Conservation (phyloP, 257 asterid genomes). For the Phtheirospermum japonicum region DNA sequence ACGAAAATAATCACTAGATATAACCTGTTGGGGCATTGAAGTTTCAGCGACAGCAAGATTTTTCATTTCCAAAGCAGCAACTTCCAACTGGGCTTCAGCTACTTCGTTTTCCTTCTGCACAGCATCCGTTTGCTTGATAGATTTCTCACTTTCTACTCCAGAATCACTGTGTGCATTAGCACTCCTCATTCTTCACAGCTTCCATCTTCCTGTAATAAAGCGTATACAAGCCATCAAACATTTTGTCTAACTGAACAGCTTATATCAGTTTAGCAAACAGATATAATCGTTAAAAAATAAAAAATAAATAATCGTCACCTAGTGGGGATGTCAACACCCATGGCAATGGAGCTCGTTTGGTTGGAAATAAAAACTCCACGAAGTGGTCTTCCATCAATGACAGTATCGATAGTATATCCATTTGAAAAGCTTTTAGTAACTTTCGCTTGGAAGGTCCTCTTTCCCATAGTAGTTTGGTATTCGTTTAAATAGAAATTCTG, state of each 20-base stretch:
- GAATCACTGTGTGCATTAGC: slow-evolving; percentile 35
- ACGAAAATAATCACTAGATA: too few species aligned
- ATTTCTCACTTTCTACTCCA: too few species aligned
- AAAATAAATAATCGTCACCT: slow-evolving; percentile 45
- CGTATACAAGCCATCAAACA: slow-evolving; percentile 21
- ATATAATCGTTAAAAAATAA: too few species aligned
- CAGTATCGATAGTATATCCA: slow-evolving; percentile 76
- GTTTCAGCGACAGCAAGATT: slow-evolving; percentile 40
- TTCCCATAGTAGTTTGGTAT: slow-evolving; percentile 51
- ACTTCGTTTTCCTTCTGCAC: slow-evolving; percentile 34
- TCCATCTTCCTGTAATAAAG: slow-evolving; percentile 48
- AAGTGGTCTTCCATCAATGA: slow-evolving; percentile 81
- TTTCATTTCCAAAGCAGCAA: slow-evolving; percentile 43
- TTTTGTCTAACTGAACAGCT: background rate
- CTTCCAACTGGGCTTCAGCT: slow-evolving; percentile 39
- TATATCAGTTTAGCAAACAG: slow-evolving; percentile 11
- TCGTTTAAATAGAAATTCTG: slow-evolving; percentile 52
- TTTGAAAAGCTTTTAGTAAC: slow-evolving; percentile 62
- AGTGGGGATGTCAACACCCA: slow-evolving; percentile 38
- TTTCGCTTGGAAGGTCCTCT: slow-evolving; percentile 77
- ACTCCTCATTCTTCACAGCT: slow-evolving; percentile 39
- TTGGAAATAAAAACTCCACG: slow-evolving; percentile 76
- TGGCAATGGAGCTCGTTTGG: slow-evolving; percentile 44
- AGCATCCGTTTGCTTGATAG: slow-evolving; percentile 38
- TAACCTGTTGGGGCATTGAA: slow-evolving; percentile 57